Conservation (phyloP, 2,329 filamentous ascomycete genomes). For the Hypocreales sp. region DNA sequence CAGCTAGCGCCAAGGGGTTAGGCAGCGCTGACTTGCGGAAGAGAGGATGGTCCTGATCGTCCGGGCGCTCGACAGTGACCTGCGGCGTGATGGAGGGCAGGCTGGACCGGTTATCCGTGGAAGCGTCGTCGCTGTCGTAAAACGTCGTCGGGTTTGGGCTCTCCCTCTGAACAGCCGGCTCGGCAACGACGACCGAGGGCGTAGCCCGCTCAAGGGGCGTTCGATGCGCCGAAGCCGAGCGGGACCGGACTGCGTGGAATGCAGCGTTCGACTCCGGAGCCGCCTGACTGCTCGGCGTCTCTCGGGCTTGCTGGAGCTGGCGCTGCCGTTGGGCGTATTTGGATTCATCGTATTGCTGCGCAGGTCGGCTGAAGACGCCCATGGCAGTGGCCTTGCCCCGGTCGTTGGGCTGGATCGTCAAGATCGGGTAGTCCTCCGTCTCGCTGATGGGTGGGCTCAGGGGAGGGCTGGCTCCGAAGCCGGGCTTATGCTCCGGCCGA, state of each 20-base stretch:
- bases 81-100: conserved; percentile 14
- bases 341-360: conserved; percentile 65
- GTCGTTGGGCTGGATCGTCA: conserved; percentile 61
- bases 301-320: conserved; percentile 63
- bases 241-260: conserved; percentile 23
- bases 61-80: conserved; percentile 27
- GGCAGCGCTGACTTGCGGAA: conserved; percentile 30
- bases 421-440: conserved; percentile 45
- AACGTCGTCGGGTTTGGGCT: conserved; percentile 23
- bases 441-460: conserved; percentile 51
- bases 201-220: conserved; percentile 17
- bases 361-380: conserved; percentile 51
- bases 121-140: conserved; percentile 26
- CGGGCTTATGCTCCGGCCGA: conserved; percentile 14
- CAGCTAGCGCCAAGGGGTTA: conserved; percentile 23
- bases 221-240: conserved; percentile 28
- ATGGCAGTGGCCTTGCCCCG: conserved; percentile 65
- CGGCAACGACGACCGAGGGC: conserved; percentile 8
- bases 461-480: conserved; percentile 19
- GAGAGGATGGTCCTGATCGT: conserved; percentile 39
- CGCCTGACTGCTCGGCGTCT: conserved; percentile 35
- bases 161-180: conserved; percentile 18
- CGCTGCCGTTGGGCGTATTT: conserved; percentile 71
- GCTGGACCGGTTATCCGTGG: conserved; percentile 4
- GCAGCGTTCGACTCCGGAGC: conserved; percentile 30